Base-by-base conservation (phyloP, 441 rosid species). In the Syzygium syzygioides region DNA sequence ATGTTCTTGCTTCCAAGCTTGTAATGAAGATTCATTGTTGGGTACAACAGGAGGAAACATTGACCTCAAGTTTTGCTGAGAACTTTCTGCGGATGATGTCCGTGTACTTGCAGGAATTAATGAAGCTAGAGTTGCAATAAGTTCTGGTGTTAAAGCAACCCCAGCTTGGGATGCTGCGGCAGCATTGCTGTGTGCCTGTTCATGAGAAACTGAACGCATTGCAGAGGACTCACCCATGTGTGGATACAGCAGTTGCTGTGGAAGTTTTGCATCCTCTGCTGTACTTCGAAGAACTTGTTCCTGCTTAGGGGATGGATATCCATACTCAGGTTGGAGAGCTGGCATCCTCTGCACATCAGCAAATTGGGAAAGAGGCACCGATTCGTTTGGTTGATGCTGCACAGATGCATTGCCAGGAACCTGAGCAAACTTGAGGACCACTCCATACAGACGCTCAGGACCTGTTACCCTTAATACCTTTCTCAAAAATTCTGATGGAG, bases 401-500 rank as follows among this genome's bases (percentile, higher is more conserved):
- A 88, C 14, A 23, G 93, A 86, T 92, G 90, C 88, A 60, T 86
- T 88, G 59, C 88, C 89, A 66, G 95, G 92, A 86, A 88, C 93
- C 71, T 94, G 96, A 9, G 96, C 94, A 93, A 96, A 90, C 93
- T 95, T 96, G 93, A 98, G 97, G 86, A 97, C 98, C 87, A 98
- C 99, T 79, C 99, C 99, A 92, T 97, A 97, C 45, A 98, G 92
- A 79, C 99, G 96, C 90, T 96, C 99, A 45, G 97, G 99, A 56
- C 99, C 99, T 12, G 89, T 79, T 60, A 97, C 97, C 89, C 95
- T 96, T 91, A 98, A 93, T 50, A 97, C 99, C 56, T 94, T 94
- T 23, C 95, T 92, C 87, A 97, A 93, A 93, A 98, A 98, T 86
- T 95, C 97, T 52, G 99, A 97, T 45, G 99, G 99, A 86, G 99